Percentiles rank a stretch among this genome's conserved stretches.
These are phyloP conservation scores for Iberis pinnata DNA, from an alignment of 345 rosid species.

Conservation along the genomic window DNA sequence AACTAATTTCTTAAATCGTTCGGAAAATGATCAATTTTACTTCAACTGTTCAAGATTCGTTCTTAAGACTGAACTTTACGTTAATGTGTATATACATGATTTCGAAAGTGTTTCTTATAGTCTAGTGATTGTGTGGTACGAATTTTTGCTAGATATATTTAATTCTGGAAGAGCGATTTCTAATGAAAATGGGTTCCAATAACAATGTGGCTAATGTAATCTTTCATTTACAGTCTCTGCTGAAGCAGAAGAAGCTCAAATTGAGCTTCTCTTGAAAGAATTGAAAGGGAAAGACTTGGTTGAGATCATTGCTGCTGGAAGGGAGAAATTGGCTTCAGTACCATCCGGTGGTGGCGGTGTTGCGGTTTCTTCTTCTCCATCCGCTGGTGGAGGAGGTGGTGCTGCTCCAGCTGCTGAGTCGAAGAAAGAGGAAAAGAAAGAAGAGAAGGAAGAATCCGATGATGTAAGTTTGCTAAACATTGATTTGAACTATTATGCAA, in stretches of 20 bases:
- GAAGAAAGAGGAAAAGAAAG: conserved; percentile 74
- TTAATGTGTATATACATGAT: too few species aligned
- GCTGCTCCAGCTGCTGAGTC: conserved; percentile 53
- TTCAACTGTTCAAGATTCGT: too few species aligned
- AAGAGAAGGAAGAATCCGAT: conserved; percentile 73
- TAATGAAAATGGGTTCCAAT: too few species aligned
- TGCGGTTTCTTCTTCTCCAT: conserved; percentile 32
- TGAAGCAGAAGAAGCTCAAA: conserved; percentile 44
- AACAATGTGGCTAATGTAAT: too few species aligned
- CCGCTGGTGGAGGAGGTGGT: conserved; percentile 35
- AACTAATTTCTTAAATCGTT: too few species aligned
- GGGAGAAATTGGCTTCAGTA: conserved; percentile 75
- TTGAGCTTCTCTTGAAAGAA: conserved; percentile 54
- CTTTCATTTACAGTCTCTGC: too few species aligned
- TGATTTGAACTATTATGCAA: neutral
- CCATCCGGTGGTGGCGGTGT: conserved; percentile 61
- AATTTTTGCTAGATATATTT: too few species aligned
- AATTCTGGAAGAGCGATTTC: too few species aligned
- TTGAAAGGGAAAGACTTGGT: conserved; percentile 64
- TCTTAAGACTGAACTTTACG: too few species aligned
- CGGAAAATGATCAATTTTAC: too few species aligned
- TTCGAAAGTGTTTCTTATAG: too few species aligned
- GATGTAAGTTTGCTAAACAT: conserved; percentile 41
- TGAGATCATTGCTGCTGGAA: conserved; percentile 72
- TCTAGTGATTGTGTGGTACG: too few species aligned